Conservation (phyloP, 768 basidiomycete genomes). For the Russula griseocarnosa region DNA sequence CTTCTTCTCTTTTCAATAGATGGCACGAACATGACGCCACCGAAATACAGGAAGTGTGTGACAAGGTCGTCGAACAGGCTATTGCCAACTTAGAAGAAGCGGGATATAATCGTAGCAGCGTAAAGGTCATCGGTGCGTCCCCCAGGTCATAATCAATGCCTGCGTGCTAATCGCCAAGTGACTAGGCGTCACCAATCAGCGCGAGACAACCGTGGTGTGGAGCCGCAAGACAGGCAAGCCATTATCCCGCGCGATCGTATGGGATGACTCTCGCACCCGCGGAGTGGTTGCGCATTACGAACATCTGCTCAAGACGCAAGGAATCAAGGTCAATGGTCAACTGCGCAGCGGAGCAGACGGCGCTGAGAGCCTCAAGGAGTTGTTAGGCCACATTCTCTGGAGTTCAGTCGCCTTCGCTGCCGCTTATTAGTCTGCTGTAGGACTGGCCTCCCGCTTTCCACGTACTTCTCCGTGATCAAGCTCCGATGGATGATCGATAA, state of each 20-base stretch:
- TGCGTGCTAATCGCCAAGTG: background rate
- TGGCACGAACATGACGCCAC: conserved; percentile 95
- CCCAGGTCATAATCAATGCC: background rate
- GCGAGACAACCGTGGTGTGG: conserved; percentile 95
- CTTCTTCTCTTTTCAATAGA: conserved; percentile 37
- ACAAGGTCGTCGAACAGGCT: conserved; percentile 70
- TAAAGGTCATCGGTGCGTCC: conserved; percentile 85
- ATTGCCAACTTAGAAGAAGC: conserved; percentile 63
- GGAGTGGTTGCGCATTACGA: conserved; percentile 78
- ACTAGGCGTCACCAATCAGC: conserved; percentile 93
- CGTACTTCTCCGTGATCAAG: conserved; percentile 97
- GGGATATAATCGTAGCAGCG: conserved; percentile 74
- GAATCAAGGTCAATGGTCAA: conserved; percentile 62
- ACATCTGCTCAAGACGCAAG: conserved; percentile 62
- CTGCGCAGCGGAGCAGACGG: conserved; percentile 72
- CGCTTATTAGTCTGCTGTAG: conserved; percentile 38
- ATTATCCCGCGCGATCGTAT: conserved; percentile 86
- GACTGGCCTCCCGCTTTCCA: conserved; percentile 91
- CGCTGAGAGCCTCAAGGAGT: conserved; percentile 55
- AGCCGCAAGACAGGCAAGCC: conserved; percentile 86
- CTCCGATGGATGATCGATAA: conserved; percentile 96
- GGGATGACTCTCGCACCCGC: conserved; percentile 94
- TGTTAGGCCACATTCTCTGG: conserved; percentile 47
- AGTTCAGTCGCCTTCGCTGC: background rate
- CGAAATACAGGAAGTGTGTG: conserved; percentile 73